Evolutionary conservation across 257 asterid genomes (phyloP).

Genomic region (Primulina huaijiensis): DNA sequence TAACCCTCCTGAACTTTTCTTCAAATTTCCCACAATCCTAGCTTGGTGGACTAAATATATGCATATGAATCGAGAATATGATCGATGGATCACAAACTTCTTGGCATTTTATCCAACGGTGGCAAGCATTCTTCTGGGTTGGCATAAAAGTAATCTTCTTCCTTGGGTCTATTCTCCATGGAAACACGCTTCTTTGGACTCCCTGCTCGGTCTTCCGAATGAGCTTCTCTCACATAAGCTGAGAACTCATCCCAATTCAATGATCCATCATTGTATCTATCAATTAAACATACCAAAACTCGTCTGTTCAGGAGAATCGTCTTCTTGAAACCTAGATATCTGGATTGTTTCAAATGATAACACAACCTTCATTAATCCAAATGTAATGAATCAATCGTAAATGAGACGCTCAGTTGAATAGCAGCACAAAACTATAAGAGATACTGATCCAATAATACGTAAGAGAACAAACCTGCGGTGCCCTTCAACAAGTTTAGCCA

Average conservation of each 20-base stretch:
- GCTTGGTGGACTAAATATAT: no score
- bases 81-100: neutral
- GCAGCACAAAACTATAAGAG: neutral
- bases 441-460: neutral
- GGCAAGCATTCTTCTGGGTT: slow-evolving; percentile 68
- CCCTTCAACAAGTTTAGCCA: slow-evolving; percentile 64
- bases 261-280: slow-evolving; percentile 33
- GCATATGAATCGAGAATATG: neutral
- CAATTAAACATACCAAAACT: slow-evolving; percentile 48
- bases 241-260: slow-evolving; percentile 63
- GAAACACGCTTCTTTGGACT: slow-evolving; percentile 35
- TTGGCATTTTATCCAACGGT: slow-evolving; percentile 18
- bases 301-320: slow-evolving; percentile 50
- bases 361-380: slow-evolving; percentile 1
- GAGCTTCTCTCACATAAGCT: slow-evolving; percentile 42
- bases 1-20: neutral
- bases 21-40: no score
- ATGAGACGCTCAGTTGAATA: neutral
- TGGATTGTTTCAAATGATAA: slow-evolving; percentile 16
- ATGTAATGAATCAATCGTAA: neutral
- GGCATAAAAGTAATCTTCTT: slow-evolving; percentile 68
- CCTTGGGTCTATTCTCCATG: slow-evolving; percentile 52
- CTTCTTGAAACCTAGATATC: slow-evolving; percentile 57
- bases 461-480: slow-evolving; percentile 43
- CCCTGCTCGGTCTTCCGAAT: slow-evolving; percentile 44